phyloP scores from a whole-genome alignment of 164 flowering plant species.

The Chimonanthus praecox region DNA sequence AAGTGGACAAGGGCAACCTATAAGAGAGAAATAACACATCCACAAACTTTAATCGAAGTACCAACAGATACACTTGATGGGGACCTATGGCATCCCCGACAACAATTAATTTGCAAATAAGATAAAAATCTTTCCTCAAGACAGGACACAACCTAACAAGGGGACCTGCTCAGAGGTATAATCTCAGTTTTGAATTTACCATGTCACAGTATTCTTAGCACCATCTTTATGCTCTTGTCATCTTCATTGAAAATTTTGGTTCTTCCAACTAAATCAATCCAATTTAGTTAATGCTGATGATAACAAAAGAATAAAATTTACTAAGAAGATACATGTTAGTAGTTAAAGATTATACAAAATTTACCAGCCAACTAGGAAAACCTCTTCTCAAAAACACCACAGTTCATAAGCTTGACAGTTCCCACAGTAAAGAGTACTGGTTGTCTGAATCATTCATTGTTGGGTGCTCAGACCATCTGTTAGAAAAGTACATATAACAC shows the following conservation, averaged over 20 bases:
- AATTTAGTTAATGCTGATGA: neutral
- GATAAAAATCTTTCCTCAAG: neutral
- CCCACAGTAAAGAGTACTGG: slow-evolving; percentile 7
- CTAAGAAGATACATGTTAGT: slow-evolving; percentile 9
- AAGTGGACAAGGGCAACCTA: no score
- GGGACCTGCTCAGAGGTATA: neutral
- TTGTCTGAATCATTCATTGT: slow-evolving; percentile 21
- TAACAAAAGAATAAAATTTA: slow-evolving; percentile 22
- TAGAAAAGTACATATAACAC: slow-evolving; percentile 93
- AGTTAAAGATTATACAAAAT: slow-evolving; percentile 8
- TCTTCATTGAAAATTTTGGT: neutral
- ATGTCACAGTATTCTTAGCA: neutral
- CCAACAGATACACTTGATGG: slow-evolving; percentile 1
- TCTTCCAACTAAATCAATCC: neutral
- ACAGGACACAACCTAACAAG: neutral
- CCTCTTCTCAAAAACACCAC: neutral
- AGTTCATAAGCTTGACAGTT: neutral
- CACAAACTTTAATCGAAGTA: neutral
- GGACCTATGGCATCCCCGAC: neutral
- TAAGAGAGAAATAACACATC: no score
- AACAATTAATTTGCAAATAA: neutral
- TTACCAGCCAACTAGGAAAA: neutral
- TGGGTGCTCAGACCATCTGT: slow-evolving; percentile 41
- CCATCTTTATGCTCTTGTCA: neutral
- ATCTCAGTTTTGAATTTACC: neutral